phyloP scores from a whole-genome alignment of 2,329 filamentous ascomycete species.

The Myrmaecium sp. region DNA sequence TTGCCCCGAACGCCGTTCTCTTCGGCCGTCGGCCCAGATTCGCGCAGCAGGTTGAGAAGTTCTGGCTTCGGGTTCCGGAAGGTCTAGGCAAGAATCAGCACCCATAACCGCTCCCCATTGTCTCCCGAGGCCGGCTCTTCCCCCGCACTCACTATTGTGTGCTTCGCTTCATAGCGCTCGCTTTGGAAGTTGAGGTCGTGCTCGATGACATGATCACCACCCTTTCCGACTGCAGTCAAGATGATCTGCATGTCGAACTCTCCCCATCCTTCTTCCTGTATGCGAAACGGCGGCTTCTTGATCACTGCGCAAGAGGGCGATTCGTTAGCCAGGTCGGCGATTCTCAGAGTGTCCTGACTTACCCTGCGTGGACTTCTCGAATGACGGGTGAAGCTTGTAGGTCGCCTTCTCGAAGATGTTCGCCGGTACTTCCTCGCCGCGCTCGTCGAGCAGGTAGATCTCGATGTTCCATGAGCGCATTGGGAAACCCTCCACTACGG shows the following conservation, averaged over 20 bases:
- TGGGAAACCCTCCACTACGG: conserved; percentile 72
- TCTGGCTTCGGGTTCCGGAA: conserved; percentile 89
- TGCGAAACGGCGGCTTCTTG: conserved; percentile 71
- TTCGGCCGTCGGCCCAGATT: conserved; percentile 58
- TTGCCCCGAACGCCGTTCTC: conserved; percentile 48
- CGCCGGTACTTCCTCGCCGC: conserved; percentile 68
- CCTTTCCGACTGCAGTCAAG: conserved; percentile 70
- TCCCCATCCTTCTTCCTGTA: conserved; percentile 91
- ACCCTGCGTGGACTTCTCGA: conserved; percentile 77
- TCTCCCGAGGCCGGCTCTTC: neutral
- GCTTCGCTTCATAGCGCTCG: conserved; percentile 65
- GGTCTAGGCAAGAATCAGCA: conserved; percentile 14
- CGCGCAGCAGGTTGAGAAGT: conserved; percentile 61
- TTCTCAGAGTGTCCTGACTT: conserved; percentile 22
- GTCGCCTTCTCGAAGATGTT: conserved; percentile 80
- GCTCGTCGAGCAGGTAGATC: conserved; percentile 68
- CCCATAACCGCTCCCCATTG: conserved; percentile 1
- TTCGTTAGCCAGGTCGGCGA: neutral
- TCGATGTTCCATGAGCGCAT: conserved; percentile 87
- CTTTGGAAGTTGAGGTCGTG: conserved; percentile 89
- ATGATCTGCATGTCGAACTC: conserved; percentile 93
- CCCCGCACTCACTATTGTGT: conserved; percentile 43
- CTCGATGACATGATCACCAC: conserved; percentile 56
- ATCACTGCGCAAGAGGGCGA: conserved; percentile 39
- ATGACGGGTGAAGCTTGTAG: conserved; percentile 88